A percentile compares a stretch with the other conserved stretches of the same genome.
These are phyloP conservation scores for Sutorius eximius DNA, from an alignment of 1,284 basidiomycete genomes.

Conservation along the genomic window DNA sequence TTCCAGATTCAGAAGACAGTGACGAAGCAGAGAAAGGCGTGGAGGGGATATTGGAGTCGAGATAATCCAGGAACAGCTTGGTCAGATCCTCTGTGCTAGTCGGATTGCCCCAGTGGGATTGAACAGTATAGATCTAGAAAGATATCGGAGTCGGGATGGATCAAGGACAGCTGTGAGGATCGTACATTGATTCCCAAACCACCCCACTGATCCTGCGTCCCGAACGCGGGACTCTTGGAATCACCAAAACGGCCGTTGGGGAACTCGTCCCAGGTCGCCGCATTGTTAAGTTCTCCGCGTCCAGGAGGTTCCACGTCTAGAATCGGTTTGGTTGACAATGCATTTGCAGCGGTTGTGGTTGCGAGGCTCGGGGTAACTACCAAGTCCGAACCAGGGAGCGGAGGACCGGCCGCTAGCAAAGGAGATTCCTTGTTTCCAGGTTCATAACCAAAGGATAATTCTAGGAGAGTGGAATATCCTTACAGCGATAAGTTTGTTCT, in stretches of 20 bases:
- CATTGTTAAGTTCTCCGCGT: conserved; percentile 71
- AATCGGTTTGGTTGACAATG: conserved; percentile 49
- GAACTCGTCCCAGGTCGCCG: conserved; percentile 94
- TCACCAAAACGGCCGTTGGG: conserved; percentile 99
- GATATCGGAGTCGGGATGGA: not conserved
- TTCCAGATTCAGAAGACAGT: conserved; percentile 80
- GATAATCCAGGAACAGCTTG: conserved; percentile 76
- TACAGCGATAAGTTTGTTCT: conserved; percentile 73
- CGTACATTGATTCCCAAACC: conserved; percentile 56
- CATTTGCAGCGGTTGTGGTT: conserved; percentile 53
- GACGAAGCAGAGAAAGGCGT: conserved; percentile 92
- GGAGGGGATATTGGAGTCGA: conserved; percentile 64
- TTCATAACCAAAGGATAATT: conserved; percentile 6
- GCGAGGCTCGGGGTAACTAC: conserved; percentile 52
- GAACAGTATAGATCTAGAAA: conserved; percentile 60
- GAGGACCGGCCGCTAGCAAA: conserved; percentile 23
- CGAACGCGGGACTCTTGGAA: conserved; percentile 94
- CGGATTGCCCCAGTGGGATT: conserved; percentile 83
- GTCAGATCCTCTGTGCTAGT: conserved; percentile 72
- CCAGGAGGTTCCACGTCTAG: conserved; percentile 56
- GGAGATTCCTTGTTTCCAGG: conserved; percentile 41
- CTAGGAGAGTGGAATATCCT: conserved; percentile 25
- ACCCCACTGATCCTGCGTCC: conserved; percentile 75
- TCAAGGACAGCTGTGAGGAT: not conserved
- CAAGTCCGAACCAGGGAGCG: conserved; percentile 40